Evolutionary conservation across 2,329 filamentous ascomycete genomes (phyloP).

Genomic region (Botrytis squamosa): DNA sequence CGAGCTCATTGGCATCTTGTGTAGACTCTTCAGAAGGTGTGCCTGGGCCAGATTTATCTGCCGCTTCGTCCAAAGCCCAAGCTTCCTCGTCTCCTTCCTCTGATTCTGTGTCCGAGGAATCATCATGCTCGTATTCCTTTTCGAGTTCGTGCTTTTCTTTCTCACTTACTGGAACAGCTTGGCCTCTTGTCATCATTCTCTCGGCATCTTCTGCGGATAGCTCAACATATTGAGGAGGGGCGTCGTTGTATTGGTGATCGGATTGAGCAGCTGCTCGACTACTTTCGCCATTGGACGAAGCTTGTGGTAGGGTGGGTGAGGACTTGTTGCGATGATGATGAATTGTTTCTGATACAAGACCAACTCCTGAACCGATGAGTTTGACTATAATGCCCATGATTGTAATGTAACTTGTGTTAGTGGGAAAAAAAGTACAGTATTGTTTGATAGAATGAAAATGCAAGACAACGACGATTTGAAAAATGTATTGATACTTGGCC

Average conservation of each 20-base stretch:
- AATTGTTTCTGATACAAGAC: constrained; percentile 34
- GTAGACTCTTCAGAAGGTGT: constrained; percentile 16
- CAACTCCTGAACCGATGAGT: constrained; percentile 33
- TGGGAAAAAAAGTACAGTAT: not conserved
- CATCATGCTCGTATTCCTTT: constrained; percentile 20
- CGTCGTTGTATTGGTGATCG: constrained; percentile 13
- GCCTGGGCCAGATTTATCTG: not conserved
- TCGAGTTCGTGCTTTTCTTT: constrained; percentile 21
- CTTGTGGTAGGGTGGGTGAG: constrained; percentile 3
- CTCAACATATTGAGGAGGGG: constrained; percentile 32
- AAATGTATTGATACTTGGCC: not conserved
- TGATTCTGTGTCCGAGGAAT: constrained; percentile 24
- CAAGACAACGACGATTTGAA: not conserved
- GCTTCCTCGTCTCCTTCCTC: constrained; percentile 33
- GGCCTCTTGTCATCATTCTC: constrained; percentile 27
- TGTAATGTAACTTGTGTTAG: not conserved
- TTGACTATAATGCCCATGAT: constrained; percentile 31
- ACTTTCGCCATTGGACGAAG: constrained; percentile 24
- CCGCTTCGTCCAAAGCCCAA: constrained; percentile 35
- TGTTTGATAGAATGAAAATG: not conserved
- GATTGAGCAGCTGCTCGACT: constrained; percentile 21
- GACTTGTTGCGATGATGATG: constrained; percentile 23
- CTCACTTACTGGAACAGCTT: constrained; percentile 25
- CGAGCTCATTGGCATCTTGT: constrained; percentile 23
- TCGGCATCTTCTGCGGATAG: constrained; percentile 26